Evolutionary conservation across 345 rosid genomes (phyloP).

Genomic region (Eucalyptus camaldulensis): DNA sequence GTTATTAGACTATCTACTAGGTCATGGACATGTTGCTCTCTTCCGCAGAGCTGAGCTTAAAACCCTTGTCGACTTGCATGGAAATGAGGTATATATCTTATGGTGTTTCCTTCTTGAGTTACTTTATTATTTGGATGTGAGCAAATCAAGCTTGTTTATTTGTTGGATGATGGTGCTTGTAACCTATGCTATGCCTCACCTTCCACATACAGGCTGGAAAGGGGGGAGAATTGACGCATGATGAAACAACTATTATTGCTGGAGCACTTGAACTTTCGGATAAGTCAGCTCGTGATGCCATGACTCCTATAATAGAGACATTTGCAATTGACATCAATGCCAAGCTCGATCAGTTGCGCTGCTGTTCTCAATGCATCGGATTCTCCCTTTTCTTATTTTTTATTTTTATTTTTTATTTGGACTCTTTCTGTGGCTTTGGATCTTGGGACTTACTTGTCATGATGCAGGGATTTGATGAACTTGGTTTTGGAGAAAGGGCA

Average conservation of each 20-base stretch:
- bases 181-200: background rate
- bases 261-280: conserved; percentile 94
- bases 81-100: conserved; percentile 63
- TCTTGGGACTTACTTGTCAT: background rate
- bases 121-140: background rate
- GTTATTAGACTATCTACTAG: conserved; percentile 78
- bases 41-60: conserved; percentile 99
- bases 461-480: conserved; percentile 62
- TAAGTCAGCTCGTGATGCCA: conserved; percentile 82
- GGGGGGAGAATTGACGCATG: conserved; percentile 96
- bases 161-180: background rate
- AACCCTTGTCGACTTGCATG: conserved; percentile 89
- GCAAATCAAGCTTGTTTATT: background rate
- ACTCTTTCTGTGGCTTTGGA: background rate
- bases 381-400: background rate
- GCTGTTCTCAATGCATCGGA: background rate
- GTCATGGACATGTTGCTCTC: conserved; percentile 82
- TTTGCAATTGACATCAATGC: conserved; percentile 81
- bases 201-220: conserved; percentile 70
- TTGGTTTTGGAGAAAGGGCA: conserved; percentile 91
- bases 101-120: background rate
- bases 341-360: conserved; percentile 59
- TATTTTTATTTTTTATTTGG: background rate
- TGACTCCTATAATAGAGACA: conserved; percentile 78
- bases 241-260: conserved; percentile 95